These are phyloP conservation scores for Paxillus rubicundulus DNA, from an alignment of 768 basidiomycete genomes.

Conservation along the genomic window DNA sequence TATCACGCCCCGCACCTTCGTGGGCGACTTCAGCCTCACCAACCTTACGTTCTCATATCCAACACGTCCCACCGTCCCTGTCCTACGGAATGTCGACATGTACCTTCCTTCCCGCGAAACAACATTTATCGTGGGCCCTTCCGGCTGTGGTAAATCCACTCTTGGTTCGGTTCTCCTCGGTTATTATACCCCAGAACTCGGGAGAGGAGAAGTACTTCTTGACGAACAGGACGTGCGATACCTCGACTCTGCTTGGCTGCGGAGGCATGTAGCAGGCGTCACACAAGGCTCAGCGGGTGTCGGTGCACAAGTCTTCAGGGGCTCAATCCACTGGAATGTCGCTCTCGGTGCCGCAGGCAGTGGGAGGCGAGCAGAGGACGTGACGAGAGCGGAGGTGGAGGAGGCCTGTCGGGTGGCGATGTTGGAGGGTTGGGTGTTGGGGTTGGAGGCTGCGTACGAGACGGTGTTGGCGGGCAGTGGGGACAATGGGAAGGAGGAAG, in stretches of 20 bases:
- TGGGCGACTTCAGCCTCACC: constrained; percentile 66
- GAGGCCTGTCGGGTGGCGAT: constrained; percentile 82
- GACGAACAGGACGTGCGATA: constrained; percentile 81
- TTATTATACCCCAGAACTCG: constrained; percentile 60
- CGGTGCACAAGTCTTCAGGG: constrained; percentile 57
- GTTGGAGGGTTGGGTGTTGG: constrained; percentile 82
- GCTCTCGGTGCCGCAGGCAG: constrained; percentile 67
- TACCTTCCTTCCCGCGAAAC: constrained; percentile 71
- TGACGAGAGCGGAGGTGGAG: constrained; percentile 67
- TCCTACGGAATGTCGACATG: constrained; percentile 56
- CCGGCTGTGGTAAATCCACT: constrained; percentile 77
- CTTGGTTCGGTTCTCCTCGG: constrained; percentile 63
- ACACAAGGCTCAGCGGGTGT: constrained; percentile 65
- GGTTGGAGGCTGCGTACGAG: constrained; percentile 87
- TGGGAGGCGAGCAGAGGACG: constrained; percentile 43
- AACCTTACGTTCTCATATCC: constrained; percentile 72
- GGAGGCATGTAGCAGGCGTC: constrained; percentile 70
- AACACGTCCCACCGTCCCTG: constrained; percentile 60
- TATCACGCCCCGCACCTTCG: constrained; percentile 61
- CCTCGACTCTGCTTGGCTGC: constrained; percentile 70
- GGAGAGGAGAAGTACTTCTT: constrained; percentile 61
- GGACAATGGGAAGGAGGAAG: constrained; percentile 42
- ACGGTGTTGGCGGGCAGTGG: constrained; percentile 51
- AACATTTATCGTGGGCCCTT: constrained; percentile 78
- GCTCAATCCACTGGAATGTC: constrained; percentile 82